These are phyloP conservation scores for Centaurea solstitialis DNA, from an alignment of 129 eudicot genomes.

Conservation along the genomic window DNA sequence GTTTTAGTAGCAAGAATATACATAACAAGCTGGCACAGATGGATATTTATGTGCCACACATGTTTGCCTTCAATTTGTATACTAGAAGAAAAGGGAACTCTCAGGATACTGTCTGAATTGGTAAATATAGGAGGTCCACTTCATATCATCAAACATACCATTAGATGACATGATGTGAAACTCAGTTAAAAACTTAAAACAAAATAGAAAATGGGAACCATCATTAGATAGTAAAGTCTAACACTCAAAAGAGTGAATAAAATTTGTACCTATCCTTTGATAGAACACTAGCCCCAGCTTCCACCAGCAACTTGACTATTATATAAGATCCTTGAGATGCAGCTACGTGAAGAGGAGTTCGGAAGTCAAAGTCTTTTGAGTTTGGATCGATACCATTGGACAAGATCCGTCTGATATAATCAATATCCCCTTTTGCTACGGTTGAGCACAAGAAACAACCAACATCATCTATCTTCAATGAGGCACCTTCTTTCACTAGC, in stretches of 20 bases:
- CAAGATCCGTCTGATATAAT: slow-evolving; percentile 56
- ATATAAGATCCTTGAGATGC: slow-evolving; percentile 71
- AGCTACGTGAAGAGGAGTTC: slow-evolving; percentile 93
- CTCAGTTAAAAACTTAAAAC: neutral
- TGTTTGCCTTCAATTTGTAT: neutral
- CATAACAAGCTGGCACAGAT: neutral
- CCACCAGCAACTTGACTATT: slow-evolving; percentile 72
- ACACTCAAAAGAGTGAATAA: neutral
- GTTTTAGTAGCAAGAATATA: neutral
- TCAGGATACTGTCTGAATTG: neutral
- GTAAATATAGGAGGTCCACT: too few species aligned
- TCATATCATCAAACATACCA: too few species aligned
- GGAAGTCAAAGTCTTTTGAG: slow-evolving; percentile 69
- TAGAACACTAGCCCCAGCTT: slow-evolving; percentile 90
- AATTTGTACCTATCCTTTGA: slow-evolving; percentile 70
- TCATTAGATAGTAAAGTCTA: neutral
- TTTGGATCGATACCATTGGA: slow-evolving; percentile 82
- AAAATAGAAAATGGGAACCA: neutral
- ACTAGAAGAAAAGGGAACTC: neutral
- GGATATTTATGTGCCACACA: neutral
- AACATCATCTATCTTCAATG: slow-evolving; percentile 59
- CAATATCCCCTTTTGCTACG: slow-evolving; percentile 76
- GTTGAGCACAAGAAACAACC: slow-evolving; percentile 70
- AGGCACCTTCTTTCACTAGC: slow-evolving; percentile 68
- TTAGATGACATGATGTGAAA: neutral